Evolutionary conservation across 306 rosid genomes (phyloP).

Genomic region (Malus fusca): DNA sequence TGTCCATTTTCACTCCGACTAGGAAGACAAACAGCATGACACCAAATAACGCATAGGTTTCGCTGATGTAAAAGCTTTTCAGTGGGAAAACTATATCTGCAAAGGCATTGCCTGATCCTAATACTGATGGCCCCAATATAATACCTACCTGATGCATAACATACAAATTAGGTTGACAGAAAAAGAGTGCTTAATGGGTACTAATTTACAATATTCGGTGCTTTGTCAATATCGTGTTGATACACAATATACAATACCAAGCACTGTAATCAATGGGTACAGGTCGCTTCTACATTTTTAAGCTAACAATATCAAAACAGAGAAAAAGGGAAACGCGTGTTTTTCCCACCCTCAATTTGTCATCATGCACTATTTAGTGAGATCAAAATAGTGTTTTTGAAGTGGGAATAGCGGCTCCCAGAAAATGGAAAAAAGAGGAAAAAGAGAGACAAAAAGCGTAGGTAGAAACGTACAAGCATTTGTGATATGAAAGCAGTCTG

Average conservation of each 20-base stretch:
- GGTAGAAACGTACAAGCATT: conserved; percentile 32
- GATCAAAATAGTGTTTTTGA: not conserved
- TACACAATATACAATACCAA: not conserved
- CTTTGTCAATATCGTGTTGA: not conserved
- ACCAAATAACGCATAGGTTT: conserved; percentile 39
- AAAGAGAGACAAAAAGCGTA: not conserved
- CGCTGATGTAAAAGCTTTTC: conserved; percentile 24
- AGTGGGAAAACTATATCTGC: conserved; percentile 18
- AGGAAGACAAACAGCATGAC: conserved; percentile 42
- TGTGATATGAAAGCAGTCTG: conserved; percentile 37
- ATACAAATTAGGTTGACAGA: not conserved
- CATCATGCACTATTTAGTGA: not conserved
- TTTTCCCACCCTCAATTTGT: not conserved
- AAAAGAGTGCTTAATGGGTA: not conserved
- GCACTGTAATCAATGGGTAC: not conserved
- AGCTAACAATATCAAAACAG: not conserved
- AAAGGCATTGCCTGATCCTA: conserved; percentile 13
- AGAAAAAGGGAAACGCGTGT: not conserved
- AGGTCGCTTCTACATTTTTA: not conserved
- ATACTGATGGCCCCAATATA: conserved; percentile 38
- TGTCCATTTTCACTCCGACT: conserved; percentile 43
- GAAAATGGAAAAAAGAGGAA: not conserved
- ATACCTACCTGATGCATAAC: conserved; percentile 34
- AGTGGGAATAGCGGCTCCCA: not conserved
- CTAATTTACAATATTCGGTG: not conserved